A percentile compares a stretch with the other conserved stretches of the same genome.
Evolutionary conservation across 176 grass and related monocot species (phyloP).

Genomic region (Cymbopogon citratus): DNA sequence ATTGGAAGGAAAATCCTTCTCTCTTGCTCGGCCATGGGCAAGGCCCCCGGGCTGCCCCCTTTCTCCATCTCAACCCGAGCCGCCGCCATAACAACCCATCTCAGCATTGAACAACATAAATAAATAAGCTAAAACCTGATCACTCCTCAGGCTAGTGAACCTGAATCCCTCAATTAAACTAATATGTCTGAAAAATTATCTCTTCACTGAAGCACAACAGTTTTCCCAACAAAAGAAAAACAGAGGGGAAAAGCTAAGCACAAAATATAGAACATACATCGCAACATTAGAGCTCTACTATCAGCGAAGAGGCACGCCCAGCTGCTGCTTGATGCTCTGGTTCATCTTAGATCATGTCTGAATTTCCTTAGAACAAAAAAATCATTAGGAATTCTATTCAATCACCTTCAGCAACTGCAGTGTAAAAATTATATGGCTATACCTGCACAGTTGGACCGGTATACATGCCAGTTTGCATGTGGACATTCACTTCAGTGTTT

Average conservation of each 20-base stretch:
- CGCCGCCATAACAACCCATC: background rate
- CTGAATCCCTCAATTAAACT: background rate
- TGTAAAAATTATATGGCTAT: background rate
- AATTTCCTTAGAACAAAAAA: constrained; percentile 4
- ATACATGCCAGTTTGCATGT: constrained; percentile 59
- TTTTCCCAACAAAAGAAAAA: background rate
- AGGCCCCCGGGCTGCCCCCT: too few relatives aligned
- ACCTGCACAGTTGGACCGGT: constrained; percentile 53
- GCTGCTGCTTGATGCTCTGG: background rate
- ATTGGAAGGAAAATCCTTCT: too few relatives aligned
- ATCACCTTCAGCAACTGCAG: background rate
- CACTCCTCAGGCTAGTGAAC: background rate
- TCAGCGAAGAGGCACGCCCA: background rate
- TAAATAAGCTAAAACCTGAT: background rate
- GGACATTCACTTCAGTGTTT: constrained; percentile 25
- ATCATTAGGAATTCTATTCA: background rate
- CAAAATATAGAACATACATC: background rate
- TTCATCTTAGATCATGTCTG: background rate
- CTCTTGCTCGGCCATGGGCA: too few relatives aligned
- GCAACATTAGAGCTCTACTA: background rate
- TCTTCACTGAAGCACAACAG: background rate
- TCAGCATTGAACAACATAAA: background rate
- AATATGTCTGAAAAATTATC: background rate
- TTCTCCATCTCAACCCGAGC: too few relatives aligned
- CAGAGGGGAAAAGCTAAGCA: background rate